Evolutionary conservation across 345 rosid species (phyloP).

Genomic region (Anastatica hierochuntica): DNA sequence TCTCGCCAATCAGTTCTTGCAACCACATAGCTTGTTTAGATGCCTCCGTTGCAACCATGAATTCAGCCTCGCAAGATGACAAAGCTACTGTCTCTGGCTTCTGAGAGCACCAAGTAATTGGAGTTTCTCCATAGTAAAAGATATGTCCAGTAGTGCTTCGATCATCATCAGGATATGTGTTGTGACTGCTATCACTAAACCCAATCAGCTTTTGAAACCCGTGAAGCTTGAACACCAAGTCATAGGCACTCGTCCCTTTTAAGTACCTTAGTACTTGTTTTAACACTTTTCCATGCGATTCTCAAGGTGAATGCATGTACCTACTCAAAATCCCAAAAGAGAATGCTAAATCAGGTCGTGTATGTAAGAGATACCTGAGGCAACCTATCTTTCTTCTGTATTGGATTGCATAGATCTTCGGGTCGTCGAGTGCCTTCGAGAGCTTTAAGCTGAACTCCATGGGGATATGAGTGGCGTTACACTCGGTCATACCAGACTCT

Average conservation of each 20-base stretch:
- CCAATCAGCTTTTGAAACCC: not conserved
- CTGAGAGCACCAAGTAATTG: too few species aligned
- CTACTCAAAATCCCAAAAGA: not conserved
- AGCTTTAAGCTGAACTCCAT: not conserved
- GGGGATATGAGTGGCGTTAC: too few species aligned
- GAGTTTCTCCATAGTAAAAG: too few species aligned
- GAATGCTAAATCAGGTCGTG: not conserved
- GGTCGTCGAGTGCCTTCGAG: not conserved
- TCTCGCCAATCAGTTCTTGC: not conserved
- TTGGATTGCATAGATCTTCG: rapidly evolving
- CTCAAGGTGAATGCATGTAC: not conserved
- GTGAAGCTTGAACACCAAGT: not conserved
- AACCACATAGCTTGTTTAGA: not conserved
- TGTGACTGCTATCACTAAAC: not conserved
- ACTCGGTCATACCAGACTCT: too few species aligned
- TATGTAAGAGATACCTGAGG: not conserved
- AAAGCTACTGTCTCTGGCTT: too few species aligned
- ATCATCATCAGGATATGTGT: too few species aligned
- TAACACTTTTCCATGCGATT: not conserved
- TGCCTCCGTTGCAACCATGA: too few species aligned
- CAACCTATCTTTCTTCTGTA: not conserved
- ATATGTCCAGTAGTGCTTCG: too few species aligned
- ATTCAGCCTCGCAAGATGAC: too few species aligned
- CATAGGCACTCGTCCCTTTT: not conserved
- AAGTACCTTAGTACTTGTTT: too few species aligned